Base-by-base conservation (phyloP, 2,329 filamentous ascomycete species). In the Neobulgaria alba region DNA sequence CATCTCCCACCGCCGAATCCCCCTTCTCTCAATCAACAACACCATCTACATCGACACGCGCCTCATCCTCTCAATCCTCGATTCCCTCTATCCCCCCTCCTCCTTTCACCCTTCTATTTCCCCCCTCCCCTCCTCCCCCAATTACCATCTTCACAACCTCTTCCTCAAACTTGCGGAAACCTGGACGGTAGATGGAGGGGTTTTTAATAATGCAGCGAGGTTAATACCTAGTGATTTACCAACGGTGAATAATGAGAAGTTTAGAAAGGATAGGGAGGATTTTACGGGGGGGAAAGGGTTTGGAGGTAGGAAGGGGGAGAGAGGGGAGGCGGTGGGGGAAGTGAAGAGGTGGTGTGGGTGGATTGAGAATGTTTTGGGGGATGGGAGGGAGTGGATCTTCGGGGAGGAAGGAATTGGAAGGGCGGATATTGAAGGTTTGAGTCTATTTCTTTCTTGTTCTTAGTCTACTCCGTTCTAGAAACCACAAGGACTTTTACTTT, bases 31-130 rank as follows among this genome's bases (percentile, higher is more conserved):
- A 16, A 77, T 85, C 50, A 81, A 79, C 12, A 67, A 73, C 4
- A 75, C 84, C 54, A 63, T 87, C 32, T 86, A 85, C 63, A 65
- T 76, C 45, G 82, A 87, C 64, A 79, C 78, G 2, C 74, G 78
- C 2, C 70, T 85, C 16, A 85, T 86, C 51, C 60, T 87, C 15
- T 60, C 61, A 18, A 80, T 77, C 57, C 73, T 87, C 1, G 77
- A 85, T 52, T 52, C 63, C 1, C 62, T 72, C 26, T 75, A 72
- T 55, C 72, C 72, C 0, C 47, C 66, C 2, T 57, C 63, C 10
- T 56, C 64, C 0, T 44, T 54, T 2, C 58, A 61, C 43, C 59
- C 56, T n/a, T 41, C 49, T 52, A 52, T 54, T 44, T 66, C 46
- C 29, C 57, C 66, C 23, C 50, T 61, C 1, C 55, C 57, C 20